Conservation (phyloP, 805 yeast genomes). For the Limtongia smithiae region DNA sequence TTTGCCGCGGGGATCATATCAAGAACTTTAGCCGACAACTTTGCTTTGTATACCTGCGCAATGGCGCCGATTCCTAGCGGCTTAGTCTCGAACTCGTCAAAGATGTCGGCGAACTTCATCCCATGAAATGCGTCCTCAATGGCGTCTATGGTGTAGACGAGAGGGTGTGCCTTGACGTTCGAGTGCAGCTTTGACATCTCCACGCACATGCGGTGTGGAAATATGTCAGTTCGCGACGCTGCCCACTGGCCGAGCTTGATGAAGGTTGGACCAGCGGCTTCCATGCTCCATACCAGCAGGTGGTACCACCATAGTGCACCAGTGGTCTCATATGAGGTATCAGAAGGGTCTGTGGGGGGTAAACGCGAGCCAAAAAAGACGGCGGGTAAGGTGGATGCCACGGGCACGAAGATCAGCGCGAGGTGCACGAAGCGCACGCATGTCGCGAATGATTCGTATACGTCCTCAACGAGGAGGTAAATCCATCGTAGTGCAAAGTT, state of each 20-base stretch:
- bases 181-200: conserved; percentile 78
- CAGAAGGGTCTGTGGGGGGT: not conserved
- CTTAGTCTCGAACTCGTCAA: conserved; percentile 66
- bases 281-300: conserved; percentile 62
- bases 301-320: conserved; percentile 74
- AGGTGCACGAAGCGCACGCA: conserved; percentile 67
- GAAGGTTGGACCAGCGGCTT: conserved; percentile 85
- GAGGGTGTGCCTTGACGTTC: conserved; percentile 70
- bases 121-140: conserved; percentile 58
- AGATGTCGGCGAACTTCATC: conserved; percentile 62
- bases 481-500: not conserved
- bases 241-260: conserved; percentile 94
- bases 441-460: conserved; percentile 64
- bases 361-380: conserved; percentile 46
- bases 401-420: conserved; percentile 64
- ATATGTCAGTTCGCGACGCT: conserved; percentile 91
- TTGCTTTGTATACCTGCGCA: conserved; percentile 88
- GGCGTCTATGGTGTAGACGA: conserved; percentile 55
- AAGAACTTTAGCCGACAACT: conserved; percentile 43
- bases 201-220: conserved; percentile 72
- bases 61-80: conserved; percentile 98
- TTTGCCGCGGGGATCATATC: conserved; percentile 18
- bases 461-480: not conserved
- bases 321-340: conserved; percentile 40
- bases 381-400: conserved; percentile 62